Evolutionary conservation across 305 asterid species (phyloP), one percentile per base, ranked within the genome.

Genomic region (Plantago lanceolata): DNA sequence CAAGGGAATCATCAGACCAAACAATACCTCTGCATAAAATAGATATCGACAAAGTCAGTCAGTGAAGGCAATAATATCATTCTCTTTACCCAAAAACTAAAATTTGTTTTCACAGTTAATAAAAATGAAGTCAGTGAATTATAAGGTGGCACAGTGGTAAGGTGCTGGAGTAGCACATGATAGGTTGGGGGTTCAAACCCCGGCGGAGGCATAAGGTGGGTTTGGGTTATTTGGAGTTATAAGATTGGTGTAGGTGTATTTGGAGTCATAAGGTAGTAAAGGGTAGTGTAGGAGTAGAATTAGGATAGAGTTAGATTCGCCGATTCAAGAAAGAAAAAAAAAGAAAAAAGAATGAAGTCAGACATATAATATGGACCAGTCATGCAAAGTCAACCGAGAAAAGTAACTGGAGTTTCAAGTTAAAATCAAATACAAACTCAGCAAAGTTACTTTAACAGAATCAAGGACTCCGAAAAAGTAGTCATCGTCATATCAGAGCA

Each of bases 1-100:
- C 90, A 65, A 90, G 89, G 5, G 96, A 84, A 69, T 88, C 95
- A 72, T 94, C 97, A 66, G 95, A 82, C 97, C 97, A 90, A 31
- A 94, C 85, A 66, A 94, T 83, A 72, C 97, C 97, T 73, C 99
- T 90, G 79, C 48, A 66, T 61, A 63, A 70, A 26, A 66, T 59
- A 48, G 53, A 52, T 65, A 53, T 55, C 66, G 69, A 11, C 67
- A 65, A 59, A 31, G 57, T 66, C 57, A 67, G 56, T 17, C 48
- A 59, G 20, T 54, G 67, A 57, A 44, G 65, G 64, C 47, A 53
- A 74, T 52, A 64, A 59, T 55, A 49, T 29, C 43, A 43, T 21
- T 59, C 58, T 15, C 63, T 50, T 37, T 58, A 51, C 31, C 15
- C 24, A 43, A 61, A 66, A 60, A 57, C 20, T 5, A 29, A 18